Evolutionary conservation across 176 grass and related monocot species (phyloP).

Genomic region (Zea luxurians): DNA sequence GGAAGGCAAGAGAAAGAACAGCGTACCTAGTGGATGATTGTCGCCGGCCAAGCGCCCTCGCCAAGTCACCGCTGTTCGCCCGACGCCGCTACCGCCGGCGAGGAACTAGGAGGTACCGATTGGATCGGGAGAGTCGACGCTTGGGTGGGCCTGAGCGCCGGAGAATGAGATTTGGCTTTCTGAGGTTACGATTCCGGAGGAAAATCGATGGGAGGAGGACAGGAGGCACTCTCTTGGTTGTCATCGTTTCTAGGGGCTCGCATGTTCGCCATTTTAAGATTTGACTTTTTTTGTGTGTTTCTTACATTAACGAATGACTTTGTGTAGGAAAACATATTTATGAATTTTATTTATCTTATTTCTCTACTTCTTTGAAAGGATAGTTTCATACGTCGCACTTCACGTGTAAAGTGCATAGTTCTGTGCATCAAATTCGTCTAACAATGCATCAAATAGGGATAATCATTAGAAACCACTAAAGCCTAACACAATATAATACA

Average conservation of each 20-base stretch:
- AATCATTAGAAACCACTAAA: no score
- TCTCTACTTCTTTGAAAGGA: no score
- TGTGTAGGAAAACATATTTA: not conserved
- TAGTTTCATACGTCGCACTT: no score
- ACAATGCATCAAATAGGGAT: no score
- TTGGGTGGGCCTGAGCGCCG: not conserved
- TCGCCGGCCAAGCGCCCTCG: not conserved
- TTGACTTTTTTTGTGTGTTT: not conserved
- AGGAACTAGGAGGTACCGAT: not conserved
- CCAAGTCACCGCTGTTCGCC: not conserved
- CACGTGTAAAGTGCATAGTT: no score
- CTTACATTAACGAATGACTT: not conserved
- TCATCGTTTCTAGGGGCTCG: no score
- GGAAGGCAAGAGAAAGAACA: not conserved
- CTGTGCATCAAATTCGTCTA: no score
- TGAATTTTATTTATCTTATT: not conserved
- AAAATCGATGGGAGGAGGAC: not conserved
- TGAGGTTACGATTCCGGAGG: not conserved
- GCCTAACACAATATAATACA: no score
- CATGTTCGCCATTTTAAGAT: conserved; percentile 2
- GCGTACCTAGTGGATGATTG: not conserved
- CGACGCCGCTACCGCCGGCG: not conserved
- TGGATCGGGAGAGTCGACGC: not conserved
- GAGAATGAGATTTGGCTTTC: not conserved
- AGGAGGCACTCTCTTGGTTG: not conserved